Evolutionary conservation across 2,329 filamentous ascomycete genomes (phyloP).

Genomic region (Nannizziopsis arthrosporioides): DNA sequence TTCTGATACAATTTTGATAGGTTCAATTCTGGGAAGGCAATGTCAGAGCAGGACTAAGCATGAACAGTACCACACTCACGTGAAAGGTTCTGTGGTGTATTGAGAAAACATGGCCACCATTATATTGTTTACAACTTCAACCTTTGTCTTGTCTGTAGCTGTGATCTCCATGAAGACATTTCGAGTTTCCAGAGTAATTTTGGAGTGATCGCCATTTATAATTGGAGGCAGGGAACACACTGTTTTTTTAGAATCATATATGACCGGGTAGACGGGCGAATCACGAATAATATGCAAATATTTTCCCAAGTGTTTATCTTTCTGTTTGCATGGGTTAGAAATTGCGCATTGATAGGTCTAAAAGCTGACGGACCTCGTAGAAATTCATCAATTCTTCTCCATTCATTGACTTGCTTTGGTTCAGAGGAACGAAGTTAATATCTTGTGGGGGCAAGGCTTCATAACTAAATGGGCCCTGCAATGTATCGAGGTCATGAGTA

Average conservation of each 20-base stretch:
- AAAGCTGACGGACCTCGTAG: conserved; percentile 50
- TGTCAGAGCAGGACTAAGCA: neutral
- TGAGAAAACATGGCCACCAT: conserved; percentile 94
- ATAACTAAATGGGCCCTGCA: conserved; percentile 92
- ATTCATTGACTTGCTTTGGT: conserved; percentile 81
- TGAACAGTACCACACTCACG: conserved; percentile 32
- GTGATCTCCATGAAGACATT: conserved; percentile 98
- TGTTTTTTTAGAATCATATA: conserved; percentile 74
- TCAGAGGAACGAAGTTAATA: conserved; percentile 81
- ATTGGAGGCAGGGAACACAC: conserved; percentile 94
- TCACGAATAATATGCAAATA: conserved; percentile 93
- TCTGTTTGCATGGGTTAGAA: conserved; percentile 26
- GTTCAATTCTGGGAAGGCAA: conserved; percentile 52
- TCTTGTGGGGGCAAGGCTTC: conserved; percentile 84
- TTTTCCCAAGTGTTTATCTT: conserved; percentile 79
- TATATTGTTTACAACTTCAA: conserved; percentile 91
- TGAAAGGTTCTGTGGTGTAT: conserved; percentile 80
- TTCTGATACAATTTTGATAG: conserved; percentile 79
- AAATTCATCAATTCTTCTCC: conserved; percentile 83
- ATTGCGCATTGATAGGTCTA: neutral
- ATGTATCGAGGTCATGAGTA: conserved; percentile 87
- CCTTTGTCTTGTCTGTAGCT: conserved; percentile 87
- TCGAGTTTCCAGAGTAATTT: conserved; percentile 80
- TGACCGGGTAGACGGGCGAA: conserved; percentile 86
- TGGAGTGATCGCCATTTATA: conserved; percentile 94